Conservation (phyloP, 257 asterid genomes). For the Solanum arcanum region DNA sequence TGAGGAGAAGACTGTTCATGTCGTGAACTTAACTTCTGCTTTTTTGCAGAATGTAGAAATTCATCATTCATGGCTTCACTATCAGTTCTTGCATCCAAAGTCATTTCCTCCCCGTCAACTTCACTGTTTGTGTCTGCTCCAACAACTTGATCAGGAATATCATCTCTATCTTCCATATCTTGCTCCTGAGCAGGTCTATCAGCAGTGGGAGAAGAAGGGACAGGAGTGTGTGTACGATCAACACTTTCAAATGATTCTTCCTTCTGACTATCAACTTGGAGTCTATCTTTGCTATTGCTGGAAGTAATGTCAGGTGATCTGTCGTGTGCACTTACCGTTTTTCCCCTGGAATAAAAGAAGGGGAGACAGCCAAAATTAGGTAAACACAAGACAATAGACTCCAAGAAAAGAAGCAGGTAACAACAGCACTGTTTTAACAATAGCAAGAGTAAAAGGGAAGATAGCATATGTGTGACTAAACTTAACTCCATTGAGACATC, state of each 20-base stretch:
- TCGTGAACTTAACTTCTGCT: slow-evolving; percentile 28
- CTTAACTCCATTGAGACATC: neutral
- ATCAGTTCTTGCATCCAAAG: slow-evolving; percentile 22
- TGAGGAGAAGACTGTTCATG: slow-evolving; percentile 32
- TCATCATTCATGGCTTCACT: slow-evolving; percentile 28
- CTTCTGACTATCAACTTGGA: slow-evolving; percentile 15
- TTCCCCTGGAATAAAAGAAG: slow-evolving; percentile 22
- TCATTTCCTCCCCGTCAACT: slow-evolving; percentile 28
- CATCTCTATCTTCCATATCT: slow-evolving; percentile 27
- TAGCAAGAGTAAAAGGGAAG: neutral
- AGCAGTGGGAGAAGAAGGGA: slow-evolving; percentile 27
- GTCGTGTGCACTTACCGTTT: slow-evolving; percentile 29
- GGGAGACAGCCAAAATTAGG: neutral
- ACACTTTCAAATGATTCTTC: slow-evolving; percentile 38
- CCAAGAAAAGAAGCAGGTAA: neutral
- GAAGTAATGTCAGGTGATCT: slow-evolving; percentile 31
- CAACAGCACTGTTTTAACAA: neutral
- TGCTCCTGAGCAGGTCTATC: slow-evolving; percentile 35
- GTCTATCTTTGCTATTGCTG: slow-evolving; percentile 25
- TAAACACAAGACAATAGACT: neutral
- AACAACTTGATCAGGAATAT: slow-evolving; percentile 25
- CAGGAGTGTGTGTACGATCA: slow-evolving; percentile 34
- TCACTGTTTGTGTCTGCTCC: slow-evolving; percentile 30
- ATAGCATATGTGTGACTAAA: neutral
- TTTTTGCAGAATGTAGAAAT: slow-evolving; percentile 19